Evolutionary conservation across 2,329 filamentous ascomycete genomes (phyloP), one percentile per base, ranked within the genome.

Genomic region (Ophiostoma novo-ulmi): DNA sequence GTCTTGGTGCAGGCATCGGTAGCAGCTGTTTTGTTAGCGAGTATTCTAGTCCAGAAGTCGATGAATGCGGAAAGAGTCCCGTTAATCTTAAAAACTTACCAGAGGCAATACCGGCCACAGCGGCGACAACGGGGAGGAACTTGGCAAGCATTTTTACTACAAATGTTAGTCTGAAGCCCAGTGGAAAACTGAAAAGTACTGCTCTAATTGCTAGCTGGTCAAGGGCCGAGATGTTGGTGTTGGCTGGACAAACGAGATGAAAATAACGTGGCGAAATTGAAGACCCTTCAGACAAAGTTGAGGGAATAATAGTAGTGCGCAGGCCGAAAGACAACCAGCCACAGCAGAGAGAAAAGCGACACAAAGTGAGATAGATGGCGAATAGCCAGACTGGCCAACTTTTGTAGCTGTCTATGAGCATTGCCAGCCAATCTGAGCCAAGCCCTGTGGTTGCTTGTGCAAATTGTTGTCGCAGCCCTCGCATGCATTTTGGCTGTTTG

Each of bases 71-170:
- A 31, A 31, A 31, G 0, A 31, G 17, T 20, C 17, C 38, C 38
- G 38, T 4, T 5, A 22, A 17, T 26, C n/a, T 17, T 0, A 3
- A 2, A 2, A 35, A 68, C 81, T 74, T 76, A 82, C 82, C 81
- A 67, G 80, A 78, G 58, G 74, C 78, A 70, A 81, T 75, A 75
- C 79, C 77, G 69, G 80, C 76, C 44, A 76, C 77, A 76, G 77
- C 78, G 79, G 79, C 78, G 71, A 83, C 77, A 77, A 80, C 80
- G 67, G 81, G 79, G 44, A 83, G 72, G 71, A 82, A 68, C 71
- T 82, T 82, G 78, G 76, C 78, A 76, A 79, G 77, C 82, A 84
- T 84, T 73, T 76, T 82, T 79, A 63, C 3, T 44, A 14, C 1
- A 2, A 58, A 36, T 20, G 68, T 70, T 67, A 68, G 65, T 48